Evolutionary conservation across 176 grass and related monocot species (phyloP).

Genomic region (Olyra latifolia): DNA sequence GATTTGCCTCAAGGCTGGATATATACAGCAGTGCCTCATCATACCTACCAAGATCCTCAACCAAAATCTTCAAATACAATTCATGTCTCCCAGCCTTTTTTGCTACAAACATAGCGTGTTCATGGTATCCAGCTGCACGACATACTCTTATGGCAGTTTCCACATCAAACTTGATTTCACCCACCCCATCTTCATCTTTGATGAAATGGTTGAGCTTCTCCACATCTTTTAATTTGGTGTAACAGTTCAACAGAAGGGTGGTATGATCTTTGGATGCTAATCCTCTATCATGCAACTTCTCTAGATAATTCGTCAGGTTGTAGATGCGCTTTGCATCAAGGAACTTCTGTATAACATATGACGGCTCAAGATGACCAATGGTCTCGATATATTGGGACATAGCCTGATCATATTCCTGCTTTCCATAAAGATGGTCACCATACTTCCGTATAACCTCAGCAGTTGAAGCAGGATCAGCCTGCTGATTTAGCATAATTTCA

Average conservation of each 20-base stretch:
- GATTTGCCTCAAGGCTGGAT: conserved; percentile 81
- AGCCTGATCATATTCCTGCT: conserved; percentile 95
- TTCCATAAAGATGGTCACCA: conserved; percentile 91
- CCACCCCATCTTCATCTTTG: conserved; percentile 79
- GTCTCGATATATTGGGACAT: conserved; percentile 96
- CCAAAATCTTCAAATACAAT: conserved; percentile 96
- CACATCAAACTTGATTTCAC: conserved; percentile 97
- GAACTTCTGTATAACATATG: conserved; percentile 99
- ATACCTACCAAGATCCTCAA: conserved; percentile 96
- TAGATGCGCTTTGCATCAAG: conserved; percentile 94
- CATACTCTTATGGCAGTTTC: conserved; percentile 98
- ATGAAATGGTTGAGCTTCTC: conserved; percentile 83
- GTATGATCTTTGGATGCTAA: conserved; percentile 90
- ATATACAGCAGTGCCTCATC: conserved; percentile 91
- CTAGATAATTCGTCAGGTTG: conserved; percentile 95
- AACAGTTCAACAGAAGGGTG: conserved; percentile 82
- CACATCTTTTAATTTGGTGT: conserved; percentile 94
- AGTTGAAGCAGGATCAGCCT: conserved; percentile 93
- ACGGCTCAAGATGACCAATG: conserved; percentile 95
- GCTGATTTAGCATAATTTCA: conserved; percentile 90
- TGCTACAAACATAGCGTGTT: conserved; percentile 96
- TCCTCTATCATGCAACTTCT: conserved; percentile 90
- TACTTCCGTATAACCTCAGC: conserved; percentile 94
- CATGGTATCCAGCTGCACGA: conserved; percentile 92
- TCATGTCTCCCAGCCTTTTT: conserved; percentile 95